Conservation (phyloP, 2,329 filamentous ascomycete species). For the Neopestalotiopsis sp. region DNA sequence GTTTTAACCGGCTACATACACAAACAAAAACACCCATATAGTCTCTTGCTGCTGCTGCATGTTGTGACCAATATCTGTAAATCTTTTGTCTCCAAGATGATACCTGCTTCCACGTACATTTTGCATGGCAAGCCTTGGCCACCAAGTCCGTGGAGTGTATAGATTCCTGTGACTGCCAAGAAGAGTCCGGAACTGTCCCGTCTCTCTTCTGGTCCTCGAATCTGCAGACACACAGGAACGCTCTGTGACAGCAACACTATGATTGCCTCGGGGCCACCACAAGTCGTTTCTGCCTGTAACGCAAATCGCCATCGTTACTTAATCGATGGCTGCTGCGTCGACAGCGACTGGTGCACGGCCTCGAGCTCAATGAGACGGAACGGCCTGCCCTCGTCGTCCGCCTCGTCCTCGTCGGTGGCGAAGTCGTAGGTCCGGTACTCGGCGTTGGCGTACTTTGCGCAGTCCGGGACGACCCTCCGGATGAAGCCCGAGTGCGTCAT, state of each 20-base stretch:
- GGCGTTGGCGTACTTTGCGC: conserved; percentile 33
- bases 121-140: not conserved
- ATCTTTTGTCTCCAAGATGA: not conserved
- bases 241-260: too few relatives aligned
- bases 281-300: not conserved
- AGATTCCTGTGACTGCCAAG: too few relatives aligned
- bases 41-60: not conserved
- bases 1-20: conserved; percentile 39
- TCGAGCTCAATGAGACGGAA: conserved; percentile 12
- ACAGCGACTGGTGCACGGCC: not conserved
- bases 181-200: too few relatives aligned
- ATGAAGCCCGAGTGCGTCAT: conserved; percentile 39
- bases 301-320: not conserved
- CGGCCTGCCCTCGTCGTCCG: not conserved
- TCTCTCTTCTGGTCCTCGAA: too few relatives aligned
- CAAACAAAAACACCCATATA: not conserved
- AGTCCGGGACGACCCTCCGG: conserved; percentile 28
- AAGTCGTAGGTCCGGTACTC: conserved; percentile 35
- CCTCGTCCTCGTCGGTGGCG: conserved; percentile 14
- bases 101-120: not conserved
- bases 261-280: not conserved
- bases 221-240: too few relatives aligned
- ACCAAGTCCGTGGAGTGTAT: too few relatives aligned
- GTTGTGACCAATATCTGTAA: not conserved
- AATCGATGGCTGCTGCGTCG: not conserved